Evolutionary conservation across 371 early-diverging fungal species (phyloP).

Genomic region (Blakeslea trispora): DNA sequence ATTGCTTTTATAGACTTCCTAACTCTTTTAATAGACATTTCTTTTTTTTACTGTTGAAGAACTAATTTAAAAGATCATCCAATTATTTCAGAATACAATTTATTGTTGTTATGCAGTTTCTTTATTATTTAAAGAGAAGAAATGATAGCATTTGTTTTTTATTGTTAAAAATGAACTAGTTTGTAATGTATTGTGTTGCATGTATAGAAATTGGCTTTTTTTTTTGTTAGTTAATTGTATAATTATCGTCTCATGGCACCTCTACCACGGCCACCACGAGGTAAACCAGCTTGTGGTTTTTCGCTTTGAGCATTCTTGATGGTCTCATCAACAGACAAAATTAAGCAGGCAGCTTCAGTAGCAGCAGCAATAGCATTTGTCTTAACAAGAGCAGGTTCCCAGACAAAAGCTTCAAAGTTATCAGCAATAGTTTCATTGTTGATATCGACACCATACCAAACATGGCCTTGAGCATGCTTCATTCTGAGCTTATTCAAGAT

Average conservation of each 20-base stretch:
- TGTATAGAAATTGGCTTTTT: too few species aligned
- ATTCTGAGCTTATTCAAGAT: constrained; percentile 97
- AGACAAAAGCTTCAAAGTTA: constrained; percentile 94
- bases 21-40: too few species aligned
- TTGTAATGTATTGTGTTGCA: too few species aligned
- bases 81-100: too few species aligned
- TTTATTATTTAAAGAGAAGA: too few species aligned
- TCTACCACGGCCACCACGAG: constrained; percentile 62
- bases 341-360: constrained; percentile 95
- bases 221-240: too few species aligned
- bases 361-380: constrained; percentile 96
- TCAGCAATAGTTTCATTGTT: constrained; percentile 88
- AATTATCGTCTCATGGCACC: constrained; percentile 62
- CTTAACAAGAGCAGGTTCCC: constrained; percentile 99
- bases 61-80: too few species aligned
- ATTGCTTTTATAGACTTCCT: too few species aligned
- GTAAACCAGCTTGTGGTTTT: constrained; percentile 62
- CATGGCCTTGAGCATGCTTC: constrained; percentile 87
- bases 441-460: constrained; percentile 96
- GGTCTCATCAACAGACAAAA: constrained; percentile 96
- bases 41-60: too few species aligned
- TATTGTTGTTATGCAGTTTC: too few species aligned
- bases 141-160: too few species aligned
- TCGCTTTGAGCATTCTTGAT: constrained; percentile 75
- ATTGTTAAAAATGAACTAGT: too few species aligned